A percentile compares a stretch with the other conserved stretches of the same genome.
Conservation (phyloP, 2,329 filamentous ascomycete genomes). For the Neopestalotiopsis sp. region DNA sequence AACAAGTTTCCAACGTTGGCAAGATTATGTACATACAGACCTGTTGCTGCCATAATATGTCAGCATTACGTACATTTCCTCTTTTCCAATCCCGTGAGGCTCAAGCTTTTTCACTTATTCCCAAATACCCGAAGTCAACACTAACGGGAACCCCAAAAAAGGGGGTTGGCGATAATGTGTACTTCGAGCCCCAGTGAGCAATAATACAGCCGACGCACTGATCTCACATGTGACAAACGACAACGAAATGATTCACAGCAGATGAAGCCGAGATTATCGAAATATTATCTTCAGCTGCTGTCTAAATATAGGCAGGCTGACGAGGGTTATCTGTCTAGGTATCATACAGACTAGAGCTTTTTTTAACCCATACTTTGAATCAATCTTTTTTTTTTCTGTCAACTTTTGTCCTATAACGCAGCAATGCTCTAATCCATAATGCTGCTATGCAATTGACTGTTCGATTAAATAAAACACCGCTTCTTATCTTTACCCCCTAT, state of each 20-base stretch:
- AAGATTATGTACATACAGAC: no score
- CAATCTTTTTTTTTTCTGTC: conserved; percentile 3
- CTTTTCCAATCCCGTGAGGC: background rate
- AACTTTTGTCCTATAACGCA: conserved; percentile 9
- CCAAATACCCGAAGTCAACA: background rate
- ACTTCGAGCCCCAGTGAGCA: background rate
- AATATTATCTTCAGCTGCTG: background rate
- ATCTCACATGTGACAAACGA: background rate
- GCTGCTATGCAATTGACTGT: background rate
- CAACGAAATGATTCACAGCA: background rate
- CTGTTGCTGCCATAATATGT: background rate
- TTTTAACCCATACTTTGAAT: background rate
- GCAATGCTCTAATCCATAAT: background rate
- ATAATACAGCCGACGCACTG: background rate
- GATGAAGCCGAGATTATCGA: background rate
- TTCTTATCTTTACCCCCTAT: background rate
- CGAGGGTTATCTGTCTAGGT: background rate
- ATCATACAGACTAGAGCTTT: background rate
- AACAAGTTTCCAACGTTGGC: no score
- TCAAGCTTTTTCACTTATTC: background rate
- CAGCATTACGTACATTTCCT: background rate
- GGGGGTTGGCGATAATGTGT: background rate
- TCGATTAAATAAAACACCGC: background rate
- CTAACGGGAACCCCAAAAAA: background rate
- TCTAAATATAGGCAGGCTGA: background rate